phyloP scores from a whole-genome alignment of 176 grass and related monocot genomes.

The Aegilops umbellulata region DNA sequence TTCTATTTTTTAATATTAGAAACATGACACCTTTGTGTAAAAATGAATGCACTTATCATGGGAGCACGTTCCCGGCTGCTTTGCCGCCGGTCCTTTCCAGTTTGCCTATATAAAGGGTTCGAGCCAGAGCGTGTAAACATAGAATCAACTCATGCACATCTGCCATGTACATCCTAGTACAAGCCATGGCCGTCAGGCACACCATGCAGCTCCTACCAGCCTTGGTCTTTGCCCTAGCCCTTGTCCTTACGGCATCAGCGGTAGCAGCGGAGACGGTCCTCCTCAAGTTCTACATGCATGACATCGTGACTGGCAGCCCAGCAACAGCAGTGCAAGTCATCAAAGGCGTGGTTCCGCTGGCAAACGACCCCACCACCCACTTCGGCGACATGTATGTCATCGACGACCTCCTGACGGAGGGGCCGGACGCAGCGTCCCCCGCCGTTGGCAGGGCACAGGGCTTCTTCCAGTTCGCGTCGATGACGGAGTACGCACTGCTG shows the following conservation, averaged over 20 bases:
- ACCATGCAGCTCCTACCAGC: background rate
- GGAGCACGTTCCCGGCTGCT: too few species aligned
- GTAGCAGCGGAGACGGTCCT: background rate
- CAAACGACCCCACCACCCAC: background rate
- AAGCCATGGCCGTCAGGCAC: background rate
- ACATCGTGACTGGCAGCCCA: slow-evolving; percentile 20
- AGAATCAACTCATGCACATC: too few species aligned
- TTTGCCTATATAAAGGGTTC: too few species aligned
- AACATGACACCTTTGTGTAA: too few species aligned
- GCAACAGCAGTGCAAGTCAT: slow-evolving; percentile 32
- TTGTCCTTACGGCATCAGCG: background rate
- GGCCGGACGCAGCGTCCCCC: background rate
- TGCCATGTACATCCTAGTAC: too few species aligned
- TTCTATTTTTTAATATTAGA: background rate
- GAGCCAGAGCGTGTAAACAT: too few species aligned
- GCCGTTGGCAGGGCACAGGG: slow-evolving; percentile 47
- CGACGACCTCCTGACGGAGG: slow-evolving; percentile 57
- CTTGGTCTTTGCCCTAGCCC: background rate
- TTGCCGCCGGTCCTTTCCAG: too few species aligned
- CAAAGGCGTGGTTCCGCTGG: slow-evolving; percentile 9
- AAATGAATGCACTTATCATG: too few species aligned
- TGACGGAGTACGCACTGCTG: slow-evolving; percentile 10
- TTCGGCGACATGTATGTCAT: slow-evolving; percentile 48
- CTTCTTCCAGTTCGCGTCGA: slow-evolving; percentile 37
- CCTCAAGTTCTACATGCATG: slow-evolving; percentile 65